Evolutionary conservation across 2,329 filamentous ascomycete species (phyloP).

Genomic region (Aspergillus sp.): DNA sequence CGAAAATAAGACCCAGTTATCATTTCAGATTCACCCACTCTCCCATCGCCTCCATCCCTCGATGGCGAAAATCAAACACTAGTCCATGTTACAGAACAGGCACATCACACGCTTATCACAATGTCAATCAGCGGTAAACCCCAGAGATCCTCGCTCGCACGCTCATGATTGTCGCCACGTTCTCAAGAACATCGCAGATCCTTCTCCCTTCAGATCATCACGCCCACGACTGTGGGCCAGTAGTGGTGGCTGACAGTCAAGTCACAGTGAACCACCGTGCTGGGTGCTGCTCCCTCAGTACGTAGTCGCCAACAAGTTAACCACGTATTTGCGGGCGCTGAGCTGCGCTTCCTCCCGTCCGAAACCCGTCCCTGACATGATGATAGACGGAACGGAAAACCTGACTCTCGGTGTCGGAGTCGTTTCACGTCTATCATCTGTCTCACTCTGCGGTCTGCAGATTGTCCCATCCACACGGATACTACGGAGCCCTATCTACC

Average conservation of each 20-base stretch:
- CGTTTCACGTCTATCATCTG: too few relatives aligned
- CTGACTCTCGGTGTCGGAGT: too few relatives aligned
- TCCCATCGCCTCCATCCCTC: not conserved
- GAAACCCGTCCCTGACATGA: too few relatives aligned
- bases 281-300: not conserved
- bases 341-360: too few relatives aligned
- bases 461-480: too few relatives aligned
- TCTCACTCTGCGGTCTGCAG: too few relatives aligned
- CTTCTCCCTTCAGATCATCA: not conserved
- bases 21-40: not conserved
- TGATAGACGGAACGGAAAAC: too few relatives aligned
- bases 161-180: not conserved
- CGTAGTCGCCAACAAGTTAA: too few relatives aligned
- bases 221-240: too few relatives aligned
- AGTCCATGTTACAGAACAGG: not conserved
- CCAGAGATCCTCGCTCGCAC: conserved; percentile 6
- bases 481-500: too few relatives aligned
- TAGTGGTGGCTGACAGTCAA: not conserved
- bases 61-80: not conserved
- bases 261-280: not conserved
- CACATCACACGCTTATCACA: conserved; percentile 8
- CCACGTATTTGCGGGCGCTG: too few relatives aligned
- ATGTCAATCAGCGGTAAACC: conserved; percentile 7
- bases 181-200: not conserved
- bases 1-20: not conserved